phyloP scores from a whole-genome alignment of 75 land plant species.

The Cunninghamia lanceolata region DNA sequence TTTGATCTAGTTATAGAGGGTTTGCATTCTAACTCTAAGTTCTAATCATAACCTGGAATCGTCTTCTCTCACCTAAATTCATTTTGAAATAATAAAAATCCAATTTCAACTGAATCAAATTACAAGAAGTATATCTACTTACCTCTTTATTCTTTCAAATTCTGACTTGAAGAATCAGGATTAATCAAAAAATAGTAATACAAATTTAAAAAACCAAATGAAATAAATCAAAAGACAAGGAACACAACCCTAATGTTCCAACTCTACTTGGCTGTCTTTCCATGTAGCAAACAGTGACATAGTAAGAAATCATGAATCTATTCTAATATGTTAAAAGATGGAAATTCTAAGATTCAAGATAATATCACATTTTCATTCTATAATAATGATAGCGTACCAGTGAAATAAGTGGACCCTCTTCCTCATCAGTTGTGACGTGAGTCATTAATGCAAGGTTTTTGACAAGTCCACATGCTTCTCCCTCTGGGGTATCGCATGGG shows the following conservation, averaged over 20 bases:
- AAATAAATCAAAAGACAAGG: neutral
- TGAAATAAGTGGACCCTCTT: slow-evolving; percentile 76
- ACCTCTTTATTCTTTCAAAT: neutral
- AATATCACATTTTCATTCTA: slow-evolving; percentile 3
- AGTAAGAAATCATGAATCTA: neutral
- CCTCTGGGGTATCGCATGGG: slow-evolving; percentile 99
- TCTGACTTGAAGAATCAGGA: neutral
- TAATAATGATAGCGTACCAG: slow-evolving; percentile 49
- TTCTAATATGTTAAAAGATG: neutral
- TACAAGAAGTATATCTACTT: neutral
- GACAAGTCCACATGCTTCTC: slow-evolving; percentile 95
- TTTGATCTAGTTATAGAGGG: neutral
- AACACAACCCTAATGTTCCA: neutral
- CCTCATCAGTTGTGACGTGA: slow-evolving; percentile 98
- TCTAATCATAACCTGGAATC: neutral
- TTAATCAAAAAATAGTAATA: neutral
- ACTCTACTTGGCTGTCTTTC: neutral
- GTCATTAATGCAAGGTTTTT: slow-evolving; percentile 97
- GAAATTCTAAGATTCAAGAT: neutral
- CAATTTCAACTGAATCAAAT: neutral
- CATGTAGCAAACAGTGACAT: neutral
- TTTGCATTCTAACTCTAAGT: neutral
- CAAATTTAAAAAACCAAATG: neutral
- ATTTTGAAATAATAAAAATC: neutral
- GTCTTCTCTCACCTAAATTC: neutral